phyloP scores from a whole-genome alignment of 1,284 basidiomycete genomes.

The Leccinum solheimii region DNA sequence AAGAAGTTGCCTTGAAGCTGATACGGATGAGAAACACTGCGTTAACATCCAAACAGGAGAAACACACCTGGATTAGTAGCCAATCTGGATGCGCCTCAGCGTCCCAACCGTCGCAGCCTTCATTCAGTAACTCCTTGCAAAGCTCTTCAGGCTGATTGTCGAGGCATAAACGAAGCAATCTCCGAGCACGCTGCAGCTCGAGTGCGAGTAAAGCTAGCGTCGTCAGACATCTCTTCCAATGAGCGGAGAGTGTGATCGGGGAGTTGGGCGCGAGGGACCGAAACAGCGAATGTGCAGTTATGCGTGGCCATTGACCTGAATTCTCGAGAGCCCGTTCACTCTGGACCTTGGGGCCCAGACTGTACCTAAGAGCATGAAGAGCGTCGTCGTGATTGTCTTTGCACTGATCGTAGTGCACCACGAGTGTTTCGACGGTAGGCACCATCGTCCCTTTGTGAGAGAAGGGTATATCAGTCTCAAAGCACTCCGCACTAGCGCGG shows the following conservation, averaged over 20 bases:
- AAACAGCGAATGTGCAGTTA: slow-evolving; percentile 32
- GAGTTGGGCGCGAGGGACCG: slow-evolving; percentile 21
- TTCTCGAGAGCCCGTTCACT: slow-evolving; percentile 15
- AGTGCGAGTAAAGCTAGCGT: slow-evolving; percentile 19
- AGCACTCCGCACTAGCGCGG: slow-evolving; percentile 12
- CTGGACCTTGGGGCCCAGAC: slow-evolving; percentile 11
- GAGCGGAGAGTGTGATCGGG: not conserved
- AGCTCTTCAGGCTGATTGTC: slow-evolving; percentile 31
- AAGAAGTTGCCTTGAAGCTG: slow-evolving; percentile 47
- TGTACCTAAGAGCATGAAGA: slow-evolving; percentile 8
- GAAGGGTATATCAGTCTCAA: not conserved
- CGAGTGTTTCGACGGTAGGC: slow-evolving; percentile 12
- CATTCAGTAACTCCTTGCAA: slow-evolving; percentile 38
- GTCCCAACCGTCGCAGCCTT: slow-evolving; percentile 18
- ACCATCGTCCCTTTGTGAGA: not conserved
- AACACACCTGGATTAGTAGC: slow-evolving; percentile 47
- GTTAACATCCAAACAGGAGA: not conserved
- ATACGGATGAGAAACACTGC: not conserved
- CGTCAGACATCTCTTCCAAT: slow-evolving; percentile 34
- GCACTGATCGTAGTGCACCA: slow-evolving; percentile 5
- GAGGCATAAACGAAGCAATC: slow-evolving; percentile 3
- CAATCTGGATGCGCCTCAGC: slow-evolving; percentile 39
- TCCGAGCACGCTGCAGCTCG: slow-evolving; percentile 34
- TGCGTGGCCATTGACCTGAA: slow-evolving; percentile 32
- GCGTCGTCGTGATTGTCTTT: not conserved